Base-by-base conservation (phyloP, 2,329 filamentous ascomycete species). In the Neopestalotiopsis sp. region DNA sequence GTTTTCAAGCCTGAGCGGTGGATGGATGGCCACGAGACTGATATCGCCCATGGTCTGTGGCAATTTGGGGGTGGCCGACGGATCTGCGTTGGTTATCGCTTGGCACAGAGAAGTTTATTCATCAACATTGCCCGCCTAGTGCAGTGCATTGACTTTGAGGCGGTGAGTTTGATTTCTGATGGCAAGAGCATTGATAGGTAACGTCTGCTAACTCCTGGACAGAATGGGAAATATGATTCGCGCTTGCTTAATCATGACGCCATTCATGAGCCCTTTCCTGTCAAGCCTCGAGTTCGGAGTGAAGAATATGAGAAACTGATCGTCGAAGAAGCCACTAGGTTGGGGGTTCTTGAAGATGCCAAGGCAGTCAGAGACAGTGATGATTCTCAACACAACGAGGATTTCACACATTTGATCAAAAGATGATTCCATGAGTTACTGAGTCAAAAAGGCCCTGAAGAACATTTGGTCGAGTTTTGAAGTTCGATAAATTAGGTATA, bases 21-120 rank as follows among this genome's bases (percentile, higher is more conserved):
- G 59, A 34, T 62, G 59, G 32, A 62, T 20, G 59, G 59, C 32
- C 59, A 62, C 30, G 59, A 62, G 32, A 62, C 30, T 40, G 59
- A 62, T 62, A 62, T 62, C 32, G 32, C 59, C 14, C 59, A 40
- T 62, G 59, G 59, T 13, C 32, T 62, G 13, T 62, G 59, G 59
- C 59, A 62, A 20, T 62, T 62, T 40, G 59, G 59, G 5, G 59
- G 59, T n/a, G 59, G 59, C 5, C 14, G 59, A 12, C 59, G 59
- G 9, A 62, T 62, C 32, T 62, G 59, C n/a, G 59, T 62, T 20
- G 59, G 59, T 7, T 62, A 62, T 17, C 59, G 59, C 28, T 12
- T 62, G n/a, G 59, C 59, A 3, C 59, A 62, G 59, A 62, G 59
- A 40, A 62, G 59, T 24, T 20, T 62, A 10, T 62, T 62, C 30